Percentiles rank a stretch among this genome's conserved stretches.
phyloP scores from a whole-genome alignment of 2,329 filamentous ascomycete genomes.

The Alternaria sp. region DNA sequence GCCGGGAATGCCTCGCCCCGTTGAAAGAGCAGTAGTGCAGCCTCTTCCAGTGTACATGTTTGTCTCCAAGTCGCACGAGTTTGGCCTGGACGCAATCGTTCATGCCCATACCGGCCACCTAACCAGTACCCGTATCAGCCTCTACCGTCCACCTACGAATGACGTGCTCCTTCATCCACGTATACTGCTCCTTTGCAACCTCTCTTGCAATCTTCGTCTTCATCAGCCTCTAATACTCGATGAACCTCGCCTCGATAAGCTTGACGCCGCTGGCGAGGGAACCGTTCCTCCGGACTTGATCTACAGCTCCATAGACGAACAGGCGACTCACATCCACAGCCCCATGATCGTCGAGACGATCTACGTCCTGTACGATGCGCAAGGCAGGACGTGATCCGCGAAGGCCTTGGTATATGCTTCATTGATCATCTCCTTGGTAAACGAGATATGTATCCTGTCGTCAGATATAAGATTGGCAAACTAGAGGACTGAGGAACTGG shows the following conservation, averaged over 20 bases:
- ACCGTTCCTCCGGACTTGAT: background rate
- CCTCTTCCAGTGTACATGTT: background rate
- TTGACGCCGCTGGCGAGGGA: background rate
- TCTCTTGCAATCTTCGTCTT: slow-evolving; percentile 2
- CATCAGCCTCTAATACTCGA: background rate
- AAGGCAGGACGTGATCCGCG: background rate
- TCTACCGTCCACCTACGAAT: background rate
- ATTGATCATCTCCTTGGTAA: background rate
- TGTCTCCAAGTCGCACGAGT: background rate
- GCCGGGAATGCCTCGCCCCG: background rate
- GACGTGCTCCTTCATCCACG: background rate
- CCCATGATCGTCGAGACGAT: background rate
- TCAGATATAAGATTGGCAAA: background rate
- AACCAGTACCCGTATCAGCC: background rate
- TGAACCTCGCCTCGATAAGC: background rate
- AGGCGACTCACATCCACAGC: background rate
- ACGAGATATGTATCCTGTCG: background rate
- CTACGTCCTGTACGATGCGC: slow-evolving; percentile 1
- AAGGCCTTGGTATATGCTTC: background rate
- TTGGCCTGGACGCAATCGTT: background rate
- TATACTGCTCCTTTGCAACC: background rate
- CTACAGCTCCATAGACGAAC: background rate
- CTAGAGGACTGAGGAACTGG: background rate
- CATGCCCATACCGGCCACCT: background rate
- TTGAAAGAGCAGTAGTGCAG: background rate